Conservation (phyloP, 495 filamentous ascomycete genomes). For the Cryomyces minteri region DNA sequence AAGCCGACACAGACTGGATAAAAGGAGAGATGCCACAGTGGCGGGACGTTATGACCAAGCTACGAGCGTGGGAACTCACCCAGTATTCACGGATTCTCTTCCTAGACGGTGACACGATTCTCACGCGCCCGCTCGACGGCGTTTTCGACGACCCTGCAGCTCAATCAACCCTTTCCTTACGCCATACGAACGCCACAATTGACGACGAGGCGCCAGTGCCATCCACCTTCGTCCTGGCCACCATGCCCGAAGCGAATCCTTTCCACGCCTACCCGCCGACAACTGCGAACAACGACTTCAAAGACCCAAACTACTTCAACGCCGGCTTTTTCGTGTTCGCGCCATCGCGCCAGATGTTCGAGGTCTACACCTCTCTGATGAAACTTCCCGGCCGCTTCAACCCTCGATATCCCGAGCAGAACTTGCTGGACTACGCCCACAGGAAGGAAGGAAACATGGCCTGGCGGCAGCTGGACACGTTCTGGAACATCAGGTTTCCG, state of each 20-base stretch:
- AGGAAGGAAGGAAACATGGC: not conserved
- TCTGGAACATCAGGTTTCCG: no score
- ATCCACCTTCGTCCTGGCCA: constrained; percentile 6
- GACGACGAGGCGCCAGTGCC: constrained; percentile 3
- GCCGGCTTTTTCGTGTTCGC: constrained; percentile 12
- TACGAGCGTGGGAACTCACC: no score
- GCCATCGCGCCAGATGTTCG: constrained; percentile 5
- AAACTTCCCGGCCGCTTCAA: constrained; percentile 7
- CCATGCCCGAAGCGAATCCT: constrained; percentile 1
- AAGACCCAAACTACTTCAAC: constrained; percentile 4
- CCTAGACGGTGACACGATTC: no score
- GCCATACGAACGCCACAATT: not conserved
- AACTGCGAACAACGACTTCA: not conserved
- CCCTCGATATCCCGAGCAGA: constrained; percentile 8
- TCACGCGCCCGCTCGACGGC: constrained; percentile 4
- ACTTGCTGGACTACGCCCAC: constrained; percentile 9
- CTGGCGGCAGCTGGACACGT: no score
- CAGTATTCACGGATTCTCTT: no score
- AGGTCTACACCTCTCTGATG: constrained; percentile 7
- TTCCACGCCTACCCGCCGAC: constrained; percentile 5
- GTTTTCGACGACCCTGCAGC: constrained; percentile 9
- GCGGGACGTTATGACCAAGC: no score
- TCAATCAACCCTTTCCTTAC: not conserved
- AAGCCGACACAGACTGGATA: no score
- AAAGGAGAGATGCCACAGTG: no score